Percentiles rank a stretch among this genome's conserved stretches.
Conservation (phyloP, 2,329 filamentous ascomycete genomes). For the Cytospora leucostoma region DNA sequence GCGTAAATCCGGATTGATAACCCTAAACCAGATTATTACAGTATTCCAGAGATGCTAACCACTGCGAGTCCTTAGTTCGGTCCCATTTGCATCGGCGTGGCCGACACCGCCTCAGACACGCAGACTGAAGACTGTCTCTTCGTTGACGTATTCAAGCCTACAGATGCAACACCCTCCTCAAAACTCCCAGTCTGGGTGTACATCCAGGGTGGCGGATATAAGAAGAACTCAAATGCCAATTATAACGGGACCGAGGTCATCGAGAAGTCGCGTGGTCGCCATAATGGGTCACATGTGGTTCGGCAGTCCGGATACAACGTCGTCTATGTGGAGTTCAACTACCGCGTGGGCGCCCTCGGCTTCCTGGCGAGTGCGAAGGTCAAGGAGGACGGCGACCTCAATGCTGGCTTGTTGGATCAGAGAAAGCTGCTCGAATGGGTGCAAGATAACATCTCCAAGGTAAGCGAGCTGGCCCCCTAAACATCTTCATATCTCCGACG, state of each 20-base stretch:
- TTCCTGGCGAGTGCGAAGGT: slow-evolving; percentile 51
- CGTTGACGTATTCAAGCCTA: slow-evolving; percentile 47
- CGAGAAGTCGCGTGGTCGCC: slow-evolving; percentile 42
- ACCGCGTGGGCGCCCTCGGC: slow-evolving; percentile 19
- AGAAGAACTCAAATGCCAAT: slow-evolving; percentile 49
- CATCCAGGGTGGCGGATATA: slow-evolving; percentile 53
- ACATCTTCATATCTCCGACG: background rate
- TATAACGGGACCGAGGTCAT: slow-evolving; percentile 53
- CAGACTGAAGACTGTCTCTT: slow-evolving; percentile 45
- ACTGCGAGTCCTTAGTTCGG: slow-evolving; percentile 42
- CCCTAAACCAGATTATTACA: background rate
- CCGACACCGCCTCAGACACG: slow-evolving; percentile 33
- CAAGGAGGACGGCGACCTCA: slow-evolving; percentile 55
- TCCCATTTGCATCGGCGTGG: slow-evolving; percentile 45
- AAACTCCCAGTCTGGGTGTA: slow-evolving; percentile 57
- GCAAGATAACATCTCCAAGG: slow-evolving; percentile 54
- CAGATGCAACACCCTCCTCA: slow-evolving; percentile 40
- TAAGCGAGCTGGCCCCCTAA: slow-evolving; percentile 25
- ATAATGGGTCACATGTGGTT: slow-evolving; percentile 60
- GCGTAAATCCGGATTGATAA: slow-evolving; percentile 40
- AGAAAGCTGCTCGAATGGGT: slow-evolving; percentile 60
- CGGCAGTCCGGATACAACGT: slow-evolving; percentile 48
- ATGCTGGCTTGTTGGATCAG: slow-evolving; percentile 64
- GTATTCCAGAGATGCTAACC: background rate
- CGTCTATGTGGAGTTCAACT: slow-evolving; percentile 23